These are phyloP conservation scores for Mangifera indica DNA, from an alignment of 345 rosid species.

Conservation along the genomic window DNA sequence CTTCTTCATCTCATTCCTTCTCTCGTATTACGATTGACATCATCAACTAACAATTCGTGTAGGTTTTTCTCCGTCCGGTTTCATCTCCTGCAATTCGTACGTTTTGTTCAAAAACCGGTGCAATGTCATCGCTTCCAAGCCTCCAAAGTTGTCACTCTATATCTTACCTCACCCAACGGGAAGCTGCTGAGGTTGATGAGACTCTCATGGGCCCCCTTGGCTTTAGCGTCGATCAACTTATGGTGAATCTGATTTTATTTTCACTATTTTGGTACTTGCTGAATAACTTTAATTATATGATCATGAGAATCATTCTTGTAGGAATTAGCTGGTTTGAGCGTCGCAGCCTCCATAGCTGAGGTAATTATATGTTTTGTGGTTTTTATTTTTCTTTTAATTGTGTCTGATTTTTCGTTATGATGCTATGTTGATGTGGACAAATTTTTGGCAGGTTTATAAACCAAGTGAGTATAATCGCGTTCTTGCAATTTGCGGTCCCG, in stretches of 20 bases:
- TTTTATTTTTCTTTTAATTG: too few relatives aligned
- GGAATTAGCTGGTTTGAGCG: conserved; percentile 98
- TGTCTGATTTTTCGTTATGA: not conserved
- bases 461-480: conserved; percentile 57
- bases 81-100: conserved; percentile 31
- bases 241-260: conserved; percentile 45
- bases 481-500: conserved; percentile 87
- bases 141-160: conserved; percentile 43
- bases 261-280: not conserved
- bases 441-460: conserved; percentile 59
- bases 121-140: conserved; percentile 28
- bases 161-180: conserved; percentile 71
- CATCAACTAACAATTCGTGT: not conserved
- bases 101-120: conserved; percentile 31
- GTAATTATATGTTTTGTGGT: conserved; percentile 41
- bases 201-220: conserved; percentile 94
- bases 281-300: not conserved
- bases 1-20: conserved; percentile 1
- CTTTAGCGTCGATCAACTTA: conserved; percentile 85
- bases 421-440: not conserved
- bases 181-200: conserved; percentile 87
- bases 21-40: too few relatives aligned
- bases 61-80: conserved; percentile 29
- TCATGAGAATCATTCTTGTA: conserved; percentile 7
- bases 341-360: conserved; percentile 85